phyloP scores from a whole-genome alignment of 495 filamentous ascomycete genomes.

The Xylaria telfairii region DNA sequence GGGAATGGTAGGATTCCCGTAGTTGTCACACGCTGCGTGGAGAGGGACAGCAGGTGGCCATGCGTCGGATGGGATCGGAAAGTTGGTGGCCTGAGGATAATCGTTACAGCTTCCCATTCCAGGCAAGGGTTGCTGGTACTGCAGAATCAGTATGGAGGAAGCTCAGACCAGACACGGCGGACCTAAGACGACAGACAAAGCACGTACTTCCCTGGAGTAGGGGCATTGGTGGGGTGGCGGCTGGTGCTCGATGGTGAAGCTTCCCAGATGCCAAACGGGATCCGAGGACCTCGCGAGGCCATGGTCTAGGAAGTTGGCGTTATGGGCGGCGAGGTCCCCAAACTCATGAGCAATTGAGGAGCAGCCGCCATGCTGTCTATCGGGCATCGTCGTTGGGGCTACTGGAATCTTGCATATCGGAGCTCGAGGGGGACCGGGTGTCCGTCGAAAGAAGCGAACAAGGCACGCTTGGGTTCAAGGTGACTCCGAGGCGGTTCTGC shows the following conservation, averaged over 20 bases:
- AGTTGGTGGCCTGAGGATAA: not conserved
- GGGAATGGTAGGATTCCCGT: not conserved
- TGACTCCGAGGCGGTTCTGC: not conserved
- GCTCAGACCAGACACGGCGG: not conserved
- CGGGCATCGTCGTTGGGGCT: not conserved
- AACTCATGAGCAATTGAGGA: not conserved
- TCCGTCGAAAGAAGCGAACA: not conserved
- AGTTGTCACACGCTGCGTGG: not conserved
- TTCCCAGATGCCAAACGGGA: not conserved
- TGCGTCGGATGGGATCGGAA: not conserved
- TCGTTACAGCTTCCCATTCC: not conserved
- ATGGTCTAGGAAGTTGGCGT: not conserved
- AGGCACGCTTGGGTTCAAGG: not conserved
- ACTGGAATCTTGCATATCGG: constrained; percentile 7
- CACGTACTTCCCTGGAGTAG: not conserved
- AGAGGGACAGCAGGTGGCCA: not conserved
- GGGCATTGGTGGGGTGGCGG: not conserved
- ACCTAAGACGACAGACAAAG: not conserved
- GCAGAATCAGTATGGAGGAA: not conserved
- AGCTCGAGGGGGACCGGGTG: not conserved
- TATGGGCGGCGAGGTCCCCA: not conserved
- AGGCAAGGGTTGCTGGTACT: not conserved
- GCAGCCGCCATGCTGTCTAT: not conserved
- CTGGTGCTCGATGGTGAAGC: not conserved
- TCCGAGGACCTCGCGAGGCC: not conserved